A percentile compares a stretch with the other conserved stretches of the same genome.
phyloP scores from a whole-genome alignment of 1,139 yeast species.

The Saccharomyces hybrid region DNA sequence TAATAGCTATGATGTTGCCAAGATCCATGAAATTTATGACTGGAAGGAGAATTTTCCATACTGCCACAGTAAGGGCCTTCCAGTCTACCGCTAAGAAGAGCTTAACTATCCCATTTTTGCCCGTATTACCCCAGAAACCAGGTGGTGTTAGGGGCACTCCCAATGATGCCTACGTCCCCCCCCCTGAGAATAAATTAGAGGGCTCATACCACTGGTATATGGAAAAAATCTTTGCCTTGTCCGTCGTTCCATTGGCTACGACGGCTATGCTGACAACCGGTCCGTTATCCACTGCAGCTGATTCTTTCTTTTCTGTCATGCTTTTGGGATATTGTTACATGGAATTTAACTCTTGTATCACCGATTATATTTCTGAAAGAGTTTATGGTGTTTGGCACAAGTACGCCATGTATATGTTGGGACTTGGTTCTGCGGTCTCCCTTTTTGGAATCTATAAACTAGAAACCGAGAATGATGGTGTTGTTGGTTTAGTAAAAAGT shows the following conservation, averaged over 20 bases:
- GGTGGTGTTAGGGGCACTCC: constrained; percentile 69
- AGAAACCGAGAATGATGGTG: constrained; percentile 65
- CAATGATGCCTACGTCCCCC: constrained; percentile 63
- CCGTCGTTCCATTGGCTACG: constrained; percentile 56
- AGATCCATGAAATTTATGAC: not conserved
- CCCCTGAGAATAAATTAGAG: constrained; percentile 46
- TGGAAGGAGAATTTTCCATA: constrained; percentile 3
- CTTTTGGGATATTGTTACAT: constrained; percentile 58
- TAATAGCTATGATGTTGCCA: not conserved
- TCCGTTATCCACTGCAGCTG: constrained; percentile 43
- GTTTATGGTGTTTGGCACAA: constrained; percentile 63
- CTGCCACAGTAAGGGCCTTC: constrained; percentile 17
- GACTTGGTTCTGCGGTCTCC: constrained; percentile 55
- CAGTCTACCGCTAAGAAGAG: constrained; percentile 30
- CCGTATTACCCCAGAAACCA: constrained; percentile 64
- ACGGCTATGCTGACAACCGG: constrained; percentile 56
- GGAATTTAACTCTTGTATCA: constrained; percentile 72
- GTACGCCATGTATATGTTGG: constrained; percentile 53
- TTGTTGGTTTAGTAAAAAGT: constrained; percentile 38
- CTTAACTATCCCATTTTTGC: constrained; percentile 38
- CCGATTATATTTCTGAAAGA: constrained; percentile 69
- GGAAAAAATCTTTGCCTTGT: constrained; percentile 53
- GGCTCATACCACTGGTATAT: constrained; percentile 72
- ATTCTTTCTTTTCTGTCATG: constrained; percentile 49
- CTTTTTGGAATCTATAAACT: constrained; percentile 62